A percentile compares a stretch with the other conserved stretches of the same genome.
These are phyloP conservation scores for Ascoidea asiatica DNA, from an alignment of 805 yeast species.

Conservation along the genomic window DNA sequence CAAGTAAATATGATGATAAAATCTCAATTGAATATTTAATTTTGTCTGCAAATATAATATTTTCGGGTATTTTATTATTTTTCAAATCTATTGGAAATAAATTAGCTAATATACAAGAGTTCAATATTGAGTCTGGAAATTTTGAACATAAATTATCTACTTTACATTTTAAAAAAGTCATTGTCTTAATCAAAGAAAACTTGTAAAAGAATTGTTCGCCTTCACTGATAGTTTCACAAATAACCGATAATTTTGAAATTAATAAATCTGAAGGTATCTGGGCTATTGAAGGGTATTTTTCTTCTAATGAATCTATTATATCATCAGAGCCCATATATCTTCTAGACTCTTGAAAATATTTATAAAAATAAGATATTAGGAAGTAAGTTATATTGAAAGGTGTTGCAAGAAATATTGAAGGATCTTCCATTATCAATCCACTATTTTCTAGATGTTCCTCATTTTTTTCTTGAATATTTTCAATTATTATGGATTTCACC, in stretches of 20 bases:
- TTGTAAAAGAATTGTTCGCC: conserved; percentile 32
- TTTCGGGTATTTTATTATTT: conserved; percentile 20
- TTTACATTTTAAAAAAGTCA: conserved; percentile 24
- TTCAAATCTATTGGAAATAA: conserved; percentile 16
- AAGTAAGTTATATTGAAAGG: conserved; percentile 26
- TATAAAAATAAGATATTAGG: conserved; percentile 22
- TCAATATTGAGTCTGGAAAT: conserved; percentile 25
- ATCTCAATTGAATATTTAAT: conserved; percentile 31
- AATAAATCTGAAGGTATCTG: conserved; percentile 12
- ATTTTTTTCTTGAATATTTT: conserved; percentile 1
- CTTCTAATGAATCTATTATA: conserved; percentile 24
- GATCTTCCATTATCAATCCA: conserved; percentile 28
- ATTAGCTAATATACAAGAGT: conserved; percentile 14
- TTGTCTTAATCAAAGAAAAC: conserved; percentile 25
- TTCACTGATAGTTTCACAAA: conserved; percentile 28
- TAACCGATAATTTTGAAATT: conserved; percentile 15
- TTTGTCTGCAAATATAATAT: conserved; percentile 22
- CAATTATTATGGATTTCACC: conserved; percentile 27
- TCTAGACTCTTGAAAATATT: conserved; percentile 12
- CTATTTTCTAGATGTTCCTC: conserved; percentile 5
- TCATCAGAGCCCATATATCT: conserved; percentile 30
- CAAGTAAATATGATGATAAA: conserved; percentile 28
- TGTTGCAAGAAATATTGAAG: conserved; percentile 26
- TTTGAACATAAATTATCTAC: conserved; percentile 20
- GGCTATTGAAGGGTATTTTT: too few species aligned